Base-by-base conservation (phyloP, 139 green algal genomes). In the Nannochloris sp. region DNA sequence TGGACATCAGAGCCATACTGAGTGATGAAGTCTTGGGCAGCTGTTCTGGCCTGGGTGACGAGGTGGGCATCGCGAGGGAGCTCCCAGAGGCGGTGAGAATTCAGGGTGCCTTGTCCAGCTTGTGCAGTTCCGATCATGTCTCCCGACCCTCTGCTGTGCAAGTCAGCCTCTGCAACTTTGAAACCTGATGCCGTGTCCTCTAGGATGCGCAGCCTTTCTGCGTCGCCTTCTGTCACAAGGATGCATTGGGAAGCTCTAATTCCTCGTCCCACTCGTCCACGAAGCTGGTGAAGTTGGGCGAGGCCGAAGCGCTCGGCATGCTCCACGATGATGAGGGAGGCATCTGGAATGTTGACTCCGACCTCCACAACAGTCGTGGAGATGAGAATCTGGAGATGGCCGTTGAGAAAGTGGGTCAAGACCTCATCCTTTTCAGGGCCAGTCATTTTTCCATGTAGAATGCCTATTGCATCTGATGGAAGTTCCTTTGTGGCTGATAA, bases 241-340 rank as follows among this genome's bases (percentile, higher is more conserved):
- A 76, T 67, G 66, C 81, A 87, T 37, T n/a, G 25, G 31, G 69
- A 60, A 43, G 46, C 25, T 11, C 76, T 48, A 48, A 7, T 25
- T 12, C 81, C 75, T 34, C 89, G 71, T 3, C 87, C 87, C 44
- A 95, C 89, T 4, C 89, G 65, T 1, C 91, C 91, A 12, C 91
- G 64, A 61, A 97, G 81, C 81, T 97, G 91, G 69, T 97, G 91
- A 71, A 97, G 81, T 79, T 95, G 84, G 2, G 91, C 90, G 60
- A 97, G 76, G 25, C 91, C 91, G 75, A 94, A 94, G 10, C 86
- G 74, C n/a, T 97, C 91, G 8, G 91, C 87, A 48, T 95, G 78
- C 69, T 97, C 80, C n/a, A 97, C 84, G 24, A 97, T 69, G 64
- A 97, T 95, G 7, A 95, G 69, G 7, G 78, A 83, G 0, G 91